Evolutionary conservation across 2,329 filamentous ascomycete genomes (phyloP), one percentile per base, ranked within the genome.

Genomic region (Aspergillus vadensis): DNA sequence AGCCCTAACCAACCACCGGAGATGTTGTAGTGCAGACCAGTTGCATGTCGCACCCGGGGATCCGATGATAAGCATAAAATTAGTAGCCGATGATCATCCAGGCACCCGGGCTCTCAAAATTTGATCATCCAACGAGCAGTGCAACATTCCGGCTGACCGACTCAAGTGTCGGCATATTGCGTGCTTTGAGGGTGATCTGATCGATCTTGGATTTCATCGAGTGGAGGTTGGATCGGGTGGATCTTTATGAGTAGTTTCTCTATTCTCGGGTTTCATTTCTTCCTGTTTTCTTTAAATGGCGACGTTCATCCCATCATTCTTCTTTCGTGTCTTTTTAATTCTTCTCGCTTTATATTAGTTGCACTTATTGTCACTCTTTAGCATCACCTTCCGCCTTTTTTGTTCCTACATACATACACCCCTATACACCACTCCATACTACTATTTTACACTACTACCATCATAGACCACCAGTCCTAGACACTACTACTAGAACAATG

Each of bases 141-240:
- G 53, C 23, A 44, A 44, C 39, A 55, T 55, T 47, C 39, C 27
- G 38, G 53, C 39, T 55, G 39, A 44, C 47, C 47, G 47, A 32
- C 47, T 49, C 25, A 7, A 23, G 12, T 44, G 61, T 58, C 56
- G 64, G 60, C 57, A 59, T 63, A 66, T 67, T 65, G 64, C 63
- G 65, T 67, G 65, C 65, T 67, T 63, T 57, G 47, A 43, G 51
- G 47, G 56, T 41, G 56, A 58, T 63, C 55, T 63, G 55, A 47
- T 44, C 49, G 32, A 36, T 36, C 5, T 14, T 36, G 32, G 12
- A 43, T 50, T 62, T 47, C 9, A 30, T 41, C 47, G 21, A 25
- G 48, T 50, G 53, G 56, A 56, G 38, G 36, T 49, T 30, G 27
- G 50, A 52, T 36, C 51, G 27, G 50, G 55, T 36, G 38, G 36